Evolutionary conservation across 108 stramenopile species (phyloP), one percentile per base, ranked within the genome.

Genomic region (Cyclotella sp.): DNA sequence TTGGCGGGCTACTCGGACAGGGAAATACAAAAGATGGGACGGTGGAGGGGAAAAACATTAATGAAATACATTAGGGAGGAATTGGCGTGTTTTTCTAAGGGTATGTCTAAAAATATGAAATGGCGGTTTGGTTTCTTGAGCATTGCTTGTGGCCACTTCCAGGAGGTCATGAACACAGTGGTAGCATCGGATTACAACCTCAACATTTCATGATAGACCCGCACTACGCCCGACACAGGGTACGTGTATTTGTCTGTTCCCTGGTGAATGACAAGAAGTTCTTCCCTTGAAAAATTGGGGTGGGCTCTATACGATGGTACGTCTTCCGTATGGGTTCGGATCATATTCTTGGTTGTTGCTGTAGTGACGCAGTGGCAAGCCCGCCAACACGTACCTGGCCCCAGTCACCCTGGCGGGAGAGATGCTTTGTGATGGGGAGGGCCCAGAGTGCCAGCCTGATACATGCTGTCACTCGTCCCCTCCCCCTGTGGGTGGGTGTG

Each of bases 21-120:
- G 24, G 44, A 70, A 19, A 70, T 70, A 11, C 70, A 70, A 39
- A 70, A 70, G 21, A 58, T 70, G 70, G 57, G 70, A 1, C 54
- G 41, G 16, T 70, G 55, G 70, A 9, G 22, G 1, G 29, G 70
- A 22, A 41, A 42, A 0, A 70, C 57, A 13, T 70, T 70, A 22
- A 70, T 28, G 43, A 55, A 70, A 39, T 70, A 70, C 42, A 58
- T 70, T 18, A 1, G 43, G 8, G 57, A 70, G 22, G n/a, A 44
- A 16, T 26, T 70, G 41, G 39, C 55, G 9, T 18, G 12, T 18
- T 57, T 44, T 59, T 57, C 70, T 0, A 24, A 44, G 42, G 57
- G 57, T 7, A 70, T 58, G 55, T 70, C 70, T 9, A 59, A 3
- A 0, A n/a, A 41, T 21, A 70, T 70, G 70, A 59, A 21, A 0